Conservation (phyloP, 1,139 yeast genomes). For the Hyphopichia wangnamkhiaoensis region DNA sequence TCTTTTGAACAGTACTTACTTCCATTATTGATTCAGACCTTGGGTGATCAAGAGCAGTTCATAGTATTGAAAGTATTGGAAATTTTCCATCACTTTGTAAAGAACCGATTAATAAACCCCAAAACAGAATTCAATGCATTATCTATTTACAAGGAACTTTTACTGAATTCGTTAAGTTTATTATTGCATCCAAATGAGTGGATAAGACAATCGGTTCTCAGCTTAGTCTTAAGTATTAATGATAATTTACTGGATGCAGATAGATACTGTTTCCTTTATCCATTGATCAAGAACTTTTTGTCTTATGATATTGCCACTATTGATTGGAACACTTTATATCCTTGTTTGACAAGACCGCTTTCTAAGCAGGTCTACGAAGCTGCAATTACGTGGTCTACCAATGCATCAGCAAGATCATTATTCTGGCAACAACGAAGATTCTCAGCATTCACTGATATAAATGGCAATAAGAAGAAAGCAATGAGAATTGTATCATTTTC, state of each 20-base stretch:
- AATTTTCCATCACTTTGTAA: constrained; percentile 49
- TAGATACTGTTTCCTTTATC: constrained; percentile 77
- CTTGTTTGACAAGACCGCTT: constrained; percentile 66
- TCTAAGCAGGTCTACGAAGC: constrained; percentile 66
- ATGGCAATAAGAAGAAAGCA: constrained; percentile 9
- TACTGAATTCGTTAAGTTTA: constrained; percentile 30
- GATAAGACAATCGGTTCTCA: constrained; percentile 71
- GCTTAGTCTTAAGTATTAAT: constrained; percentile 62
- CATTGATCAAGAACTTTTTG: constrained; percentile 75
- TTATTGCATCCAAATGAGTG: constrained; percentile 85
- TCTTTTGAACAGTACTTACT: constrained; percentile 85
- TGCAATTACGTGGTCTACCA: constrained; percentile 71
- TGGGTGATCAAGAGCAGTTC: constrained; percentile 80
- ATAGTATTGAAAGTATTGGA: constrained; percentile 78
- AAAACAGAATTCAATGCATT: constrained; percentile 41
- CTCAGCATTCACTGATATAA: constrained; percentile 13
- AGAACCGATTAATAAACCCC: constrained; percentile 36
- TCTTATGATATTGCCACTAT: constrained; percentile 73
- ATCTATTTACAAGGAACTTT: constrained; percentile 40
- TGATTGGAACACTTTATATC: constrained; percentile 62
- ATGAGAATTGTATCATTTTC: constrained; percentile 23
- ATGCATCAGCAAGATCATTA: constrained; percentile 60
- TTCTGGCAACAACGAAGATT: constrained; percentile 59
- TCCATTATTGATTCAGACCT: constrained; percentile 79
- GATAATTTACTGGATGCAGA: constrained; percentile 73